Base-by-base conservation (phyloP, 2,329 filamentous ascomycete genomes). In the Ophiostoma montium region DNA sequence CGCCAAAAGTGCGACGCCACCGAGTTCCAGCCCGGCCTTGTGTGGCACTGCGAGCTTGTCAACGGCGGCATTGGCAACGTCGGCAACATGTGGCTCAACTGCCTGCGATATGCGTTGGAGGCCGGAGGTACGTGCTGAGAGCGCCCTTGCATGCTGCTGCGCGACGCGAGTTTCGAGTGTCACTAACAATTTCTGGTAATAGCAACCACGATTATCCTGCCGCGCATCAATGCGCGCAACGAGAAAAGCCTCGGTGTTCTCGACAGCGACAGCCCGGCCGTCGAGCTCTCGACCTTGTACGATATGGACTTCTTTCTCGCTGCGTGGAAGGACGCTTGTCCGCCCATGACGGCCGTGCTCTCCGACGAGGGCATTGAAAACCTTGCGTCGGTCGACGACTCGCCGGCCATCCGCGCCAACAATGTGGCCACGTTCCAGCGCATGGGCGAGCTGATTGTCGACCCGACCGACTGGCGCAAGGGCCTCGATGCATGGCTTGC, bases 61-160 rank as follows among this genome's bases (percentile, higher is more conserved):
- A 59, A 61, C 11, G 66, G 65, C 12, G 65, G 63, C 2, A 59
- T 67, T 16, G 64, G 60, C 8, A 63, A 65, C 42, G 57, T 65
- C 10, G 58, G 62, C 46, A 63, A 64, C 50, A 61, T 62, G 39
- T 56, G 64, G 49, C 54, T 66, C 36, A 63, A 63, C 51, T 67
- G 65, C 53, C 49, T 66, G 8, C 59, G 62, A 47, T 64, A 61
- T 48, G 63, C 63, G 6, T 62, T 67, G 32, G 61, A 65, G 50
- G 54, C 53, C 3, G 53, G 53, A 43, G 51, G 53, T 51, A 30
- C 13, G 50, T 44, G 5, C 32, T 15, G n/a, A 4, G 11, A n/a
- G 13, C 21, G 27, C 7, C n/a, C 10, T 2, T 30, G 43, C 18
- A 10, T 27, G 38, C 38, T 31, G 39, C 21, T 36, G 18, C n/a